These are phyloP conservation scores for Jaminaea rosea DNA, from an alignment of 1,284 basidiomycete species.

Conservation along the genomic window DNA sequence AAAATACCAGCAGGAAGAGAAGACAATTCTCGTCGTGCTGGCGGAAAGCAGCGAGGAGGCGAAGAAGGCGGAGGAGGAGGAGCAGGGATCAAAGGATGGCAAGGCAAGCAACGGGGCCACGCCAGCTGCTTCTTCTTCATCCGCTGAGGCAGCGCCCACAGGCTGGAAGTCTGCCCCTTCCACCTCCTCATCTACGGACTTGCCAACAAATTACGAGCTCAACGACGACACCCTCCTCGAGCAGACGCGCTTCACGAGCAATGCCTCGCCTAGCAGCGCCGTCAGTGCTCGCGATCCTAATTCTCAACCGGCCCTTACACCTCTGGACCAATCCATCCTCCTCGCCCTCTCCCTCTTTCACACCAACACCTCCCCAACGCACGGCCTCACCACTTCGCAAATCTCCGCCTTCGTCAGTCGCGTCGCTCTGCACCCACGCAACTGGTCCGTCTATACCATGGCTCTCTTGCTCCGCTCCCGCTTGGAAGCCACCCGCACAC, in stretches of 20 bases:
- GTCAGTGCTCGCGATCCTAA: slow-evolving; percentile 65
- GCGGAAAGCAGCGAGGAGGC: slow-evolving; percentile 59
- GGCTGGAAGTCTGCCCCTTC: slow-evolving; percentile 28
- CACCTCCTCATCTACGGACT: slow-evolving; percentile 32
- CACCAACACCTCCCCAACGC: slow-evolving; percentile 44
- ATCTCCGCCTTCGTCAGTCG: slow-evolving; percentile 42
- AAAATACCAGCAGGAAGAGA: slow-evolving; percentile 78
- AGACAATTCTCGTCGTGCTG: slow-evolving; percentile 85
- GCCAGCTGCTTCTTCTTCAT: not conserved
- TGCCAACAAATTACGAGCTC: slow-evolving; percentile 68
- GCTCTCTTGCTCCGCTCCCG: slow-evolving; percentile 41
- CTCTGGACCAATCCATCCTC: slow-evolving; percentile 40
- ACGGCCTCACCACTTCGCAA: slow-evolving; percentile 41
- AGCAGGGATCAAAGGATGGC: slow-evolving; percentile 14
- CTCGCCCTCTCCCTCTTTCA: slow-evolving; percentile 43
- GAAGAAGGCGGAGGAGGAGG: slow-evolving; percentile 18
- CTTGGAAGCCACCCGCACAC: slow-evolving; percentile 36
- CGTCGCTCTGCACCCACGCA: slow-evolving; percentile 34
- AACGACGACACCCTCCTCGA: slow-evolving; percentile 97
- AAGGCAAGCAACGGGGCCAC: slow-evolving; percentile 5
- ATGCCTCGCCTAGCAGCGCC: slow-evolving; percentile 52
- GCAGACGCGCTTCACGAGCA: slow-evolving; percentile 71
- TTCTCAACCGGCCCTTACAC: slow-evolving; percentile 58
- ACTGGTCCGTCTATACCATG: slow-evolving; percentile 47
- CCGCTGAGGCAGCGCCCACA: slow-evolving; percentile 6